Conservation (phyloP, 1,139 yeast genomes). For the Suhomyces choctaworum region DNA sequence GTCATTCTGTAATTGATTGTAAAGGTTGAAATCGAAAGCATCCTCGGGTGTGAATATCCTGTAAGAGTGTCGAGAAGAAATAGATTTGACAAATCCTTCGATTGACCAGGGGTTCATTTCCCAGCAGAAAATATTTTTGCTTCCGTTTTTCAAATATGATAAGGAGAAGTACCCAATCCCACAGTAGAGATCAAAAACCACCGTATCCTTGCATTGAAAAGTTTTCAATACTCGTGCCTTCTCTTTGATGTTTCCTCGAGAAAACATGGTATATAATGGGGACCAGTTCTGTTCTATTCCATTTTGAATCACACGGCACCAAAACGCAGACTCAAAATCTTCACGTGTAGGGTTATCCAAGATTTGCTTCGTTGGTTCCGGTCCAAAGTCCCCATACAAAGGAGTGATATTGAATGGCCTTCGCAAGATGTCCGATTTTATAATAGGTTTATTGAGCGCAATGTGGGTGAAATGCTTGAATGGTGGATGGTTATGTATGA, state of each 20-base stretch:
- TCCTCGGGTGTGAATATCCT: slow-evolving; percentile 35
- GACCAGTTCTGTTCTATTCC: slow-evolving; percentile 83
- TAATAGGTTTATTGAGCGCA: slow-evolving; percentile 72
- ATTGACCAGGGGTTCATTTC: slow-evolving; percentile 87
- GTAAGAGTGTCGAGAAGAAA: slow-evolving; percentile 47
- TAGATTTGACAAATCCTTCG: slow-evolving; percentile 64
- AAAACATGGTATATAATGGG: slow-evolving; percentile 83
- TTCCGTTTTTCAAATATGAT: slow-evolving; percentile 60
- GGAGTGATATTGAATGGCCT: slow-evolving; percentile 62
- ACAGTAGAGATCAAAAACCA: slow-evolving; percentile 70
- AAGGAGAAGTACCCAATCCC: slow-evolving; percentile 88
- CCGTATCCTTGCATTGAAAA: slow-evolving; percentile 29
- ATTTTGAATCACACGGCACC: slow-evolving; percentile 74
- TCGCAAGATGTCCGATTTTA: slow-evolving; percentile 55
- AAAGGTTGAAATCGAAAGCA: slow-evolving; percentile 22
- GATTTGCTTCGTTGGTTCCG: slow-evolving; percentile 27
- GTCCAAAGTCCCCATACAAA: slow-evolving; percentile 67
- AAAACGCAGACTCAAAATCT: slow-evolving; percentile 57
- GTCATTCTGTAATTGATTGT: slow-evolving; percentile 6
- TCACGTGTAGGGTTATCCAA: slow-evolving; percentile 38
- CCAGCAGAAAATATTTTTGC: slow-evolving; percentile 65
- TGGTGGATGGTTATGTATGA: slow-evolving; percentile 24
- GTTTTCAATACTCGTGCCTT: slow-evolving; percentile 60
- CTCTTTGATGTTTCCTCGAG: slow-evolving; percentile 85
- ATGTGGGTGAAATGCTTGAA: slow-evolving; percentile 51